Base-by-base conservation (phyloP, 2,329 filamentous ascomycete species). In the Aspergillus pseudoterreus region DNA sequence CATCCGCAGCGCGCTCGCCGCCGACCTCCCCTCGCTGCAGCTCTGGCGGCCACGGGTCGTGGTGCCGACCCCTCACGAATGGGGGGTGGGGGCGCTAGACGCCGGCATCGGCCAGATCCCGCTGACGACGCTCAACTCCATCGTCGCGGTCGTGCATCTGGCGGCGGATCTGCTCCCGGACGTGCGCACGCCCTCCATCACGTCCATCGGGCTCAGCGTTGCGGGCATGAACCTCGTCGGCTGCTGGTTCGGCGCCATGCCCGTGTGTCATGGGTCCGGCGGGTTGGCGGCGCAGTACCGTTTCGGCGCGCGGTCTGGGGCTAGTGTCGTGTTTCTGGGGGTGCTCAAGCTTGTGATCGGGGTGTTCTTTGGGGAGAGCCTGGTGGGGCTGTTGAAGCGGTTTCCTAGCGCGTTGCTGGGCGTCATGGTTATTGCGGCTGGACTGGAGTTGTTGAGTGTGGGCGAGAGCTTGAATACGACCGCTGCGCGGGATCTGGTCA, bases 171-270 rank as follows among this genome's bases (percentile, higher is more conserved):
- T 97, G 10, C 77, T 96, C 3, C 90, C 91, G 0, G 73, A 82
- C 1, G 71, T 87, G 3, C 80, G 82, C 0, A 75, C 85, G 0
- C 90, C 90, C 0, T 83, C 83, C 0, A 86, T 90, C 5, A 92
- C 90, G 0, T 78, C 84, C 0, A 78, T 97, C 27, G 92, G 92
- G 1, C 68, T 92, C 53, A 95, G 90, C 49, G 89, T 97, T 4
- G 85, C 86, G 0, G 63, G 78, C 2, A 95, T 96, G 83, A 97
- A 97, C 66, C 75, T 96, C 3, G 69, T 87, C 1, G 87, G 88
- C 14, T 92, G 89, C 63, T 95, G 90, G 88, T 95, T 96, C 63
- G 92, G 92, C 44, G 88, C 87, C 4, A 97, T 96, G 94, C 94
- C 92, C 3, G 85, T 94, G 4, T 97, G 94, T 65, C 94, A 97